These are phyloP conservation scores for Sedum album DNA, from an alignment of 164 flowering plant genomes.

Conservation along the genomic window DNA sequence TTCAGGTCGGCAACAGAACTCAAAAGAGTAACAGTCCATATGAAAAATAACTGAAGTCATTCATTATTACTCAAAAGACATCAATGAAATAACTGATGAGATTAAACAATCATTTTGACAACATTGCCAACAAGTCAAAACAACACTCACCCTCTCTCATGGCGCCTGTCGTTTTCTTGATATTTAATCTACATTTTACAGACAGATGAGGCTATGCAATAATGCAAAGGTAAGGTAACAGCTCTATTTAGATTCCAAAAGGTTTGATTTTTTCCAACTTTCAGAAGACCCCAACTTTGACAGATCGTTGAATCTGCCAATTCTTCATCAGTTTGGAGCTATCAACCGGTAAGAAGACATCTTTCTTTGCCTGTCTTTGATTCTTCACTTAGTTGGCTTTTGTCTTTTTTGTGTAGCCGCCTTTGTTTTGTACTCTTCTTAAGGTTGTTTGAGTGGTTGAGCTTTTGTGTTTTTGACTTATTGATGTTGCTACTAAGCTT, in stretches of 20 bases:
- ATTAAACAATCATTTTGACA: not conserved
- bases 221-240: not conserved
- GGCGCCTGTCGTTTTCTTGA: too few relatives aligned
- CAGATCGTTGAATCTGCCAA: not conserved
- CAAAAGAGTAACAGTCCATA: not conserved
- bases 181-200: too few relatives aligned
- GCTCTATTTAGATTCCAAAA: not conserved
- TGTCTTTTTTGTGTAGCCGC: not conserved
- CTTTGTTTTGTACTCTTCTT: not conserved
- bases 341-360: not conserved
- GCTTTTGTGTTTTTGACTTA: not conserved
- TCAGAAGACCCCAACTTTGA: constrained; percentile 4
- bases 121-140: not conserved
- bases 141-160: not conserved
- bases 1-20: not conserved
- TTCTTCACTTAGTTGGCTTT: constrained; percentile 1
- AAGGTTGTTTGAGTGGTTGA: not conserved
- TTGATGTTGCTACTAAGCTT: not conserved
- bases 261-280: not conserved
- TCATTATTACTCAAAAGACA: not conserved
- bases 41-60: not conserved
- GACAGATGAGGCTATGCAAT: not conserved
- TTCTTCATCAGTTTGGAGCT: not conserved
- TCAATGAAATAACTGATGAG: not conserved
- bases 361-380: not conserved